Evolutionary conservation across 164 flowering plant genomes (phyloP).

Genomic region (Tinospora cordifolia): DNA sequence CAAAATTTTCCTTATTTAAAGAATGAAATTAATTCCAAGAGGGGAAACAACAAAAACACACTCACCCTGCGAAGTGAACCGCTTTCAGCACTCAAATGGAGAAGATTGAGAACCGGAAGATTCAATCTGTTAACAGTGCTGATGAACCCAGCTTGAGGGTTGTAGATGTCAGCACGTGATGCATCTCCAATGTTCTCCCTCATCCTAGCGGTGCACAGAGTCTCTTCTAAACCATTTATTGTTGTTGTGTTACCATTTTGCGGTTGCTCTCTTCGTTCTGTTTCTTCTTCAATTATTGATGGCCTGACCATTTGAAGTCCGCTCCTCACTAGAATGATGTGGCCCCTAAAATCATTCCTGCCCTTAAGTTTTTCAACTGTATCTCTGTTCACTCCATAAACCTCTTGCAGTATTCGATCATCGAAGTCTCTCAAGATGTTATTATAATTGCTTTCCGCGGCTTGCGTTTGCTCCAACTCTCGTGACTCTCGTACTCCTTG

Average conservation of each 20-base stretch:
- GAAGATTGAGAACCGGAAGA: slow-evolving; percentile 44
- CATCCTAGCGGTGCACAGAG: slow-evolving; percentile 41
- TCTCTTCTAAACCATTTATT: slow-evolving; percentile 57
- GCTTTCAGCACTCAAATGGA: slow-evolving; percentile 45
- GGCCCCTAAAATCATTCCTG: slow-evolving; percentile 19
- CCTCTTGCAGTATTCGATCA: background rate
- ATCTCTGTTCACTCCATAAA: background rate
- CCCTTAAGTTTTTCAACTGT: background rate
- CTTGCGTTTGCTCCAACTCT: background rate
- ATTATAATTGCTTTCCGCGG: slow-evolving; percentile 3
- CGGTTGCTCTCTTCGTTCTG: background rate
- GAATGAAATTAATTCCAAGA: no score
- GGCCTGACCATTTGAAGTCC: slow-evolving; percentile 29
- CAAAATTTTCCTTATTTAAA: no score
- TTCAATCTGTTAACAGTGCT: slow-evolving; percentile 44
- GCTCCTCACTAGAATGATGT: slow-evolving; percentile 20
- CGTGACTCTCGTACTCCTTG: background rate
- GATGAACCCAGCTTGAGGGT: slow-evolving; percentile 44
- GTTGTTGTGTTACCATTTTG: background rate
- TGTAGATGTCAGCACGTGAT: slow-evolving; percentile 40
- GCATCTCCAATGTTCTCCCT: slow-evolving; percentile 50
- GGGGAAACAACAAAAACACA: no score
- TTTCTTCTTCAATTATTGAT: slow-evolving; percentile 14
- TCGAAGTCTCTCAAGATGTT: slow-evolving; percentile 27
- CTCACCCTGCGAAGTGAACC: slow-evolving; percentile 50